These are phyloP conservation scores for Liriodendron chinense DNA, from an alignment of 164 flowering plant genomes.

Conservation along the genomic window DNA sequence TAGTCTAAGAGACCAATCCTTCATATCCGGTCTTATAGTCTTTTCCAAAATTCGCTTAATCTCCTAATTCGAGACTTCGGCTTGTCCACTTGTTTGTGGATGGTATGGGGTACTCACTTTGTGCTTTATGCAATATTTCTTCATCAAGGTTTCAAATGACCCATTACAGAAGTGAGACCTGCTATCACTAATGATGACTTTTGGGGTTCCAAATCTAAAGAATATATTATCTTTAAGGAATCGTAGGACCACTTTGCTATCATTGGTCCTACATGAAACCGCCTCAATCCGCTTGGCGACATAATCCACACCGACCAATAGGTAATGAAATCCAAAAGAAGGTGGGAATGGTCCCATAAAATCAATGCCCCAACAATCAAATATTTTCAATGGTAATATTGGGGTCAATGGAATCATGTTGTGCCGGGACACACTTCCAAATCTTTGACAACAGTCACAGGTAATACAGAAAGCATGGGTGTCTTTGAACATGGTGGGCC, in stretches of 20 bases:
- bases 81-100: constrained; percentile 5
- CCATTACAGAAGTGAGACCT: background rate
- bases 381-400: no score
- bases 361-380: no score
- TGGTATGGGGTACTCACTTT: constrained; percentile 6
- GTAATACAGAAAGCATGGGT: no score
- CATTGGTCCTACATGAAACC: background rate
- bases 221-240: background rate
- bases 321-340: no score
- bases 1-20: no score
- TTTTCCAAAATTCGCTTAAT: background rate
- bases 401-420: no score
- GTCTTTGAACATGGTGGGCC: no score
- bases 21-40: background rate
- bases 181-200: constrained; percentile 2
- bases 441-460: no score
- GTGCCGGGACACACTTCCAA: no score
- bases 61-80: background rate
- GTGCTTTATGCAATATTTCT: background rate
- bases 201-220: background rate
- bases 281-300: constrained; percentile 1
- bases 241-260: no score
- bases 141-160: background rate
- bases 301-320: no score
- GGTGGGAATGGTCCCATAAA: no score